phyloP scores from a whole-genome alignment of 805 yeast genomes.

The Clavispora carvajalis region DNA sequence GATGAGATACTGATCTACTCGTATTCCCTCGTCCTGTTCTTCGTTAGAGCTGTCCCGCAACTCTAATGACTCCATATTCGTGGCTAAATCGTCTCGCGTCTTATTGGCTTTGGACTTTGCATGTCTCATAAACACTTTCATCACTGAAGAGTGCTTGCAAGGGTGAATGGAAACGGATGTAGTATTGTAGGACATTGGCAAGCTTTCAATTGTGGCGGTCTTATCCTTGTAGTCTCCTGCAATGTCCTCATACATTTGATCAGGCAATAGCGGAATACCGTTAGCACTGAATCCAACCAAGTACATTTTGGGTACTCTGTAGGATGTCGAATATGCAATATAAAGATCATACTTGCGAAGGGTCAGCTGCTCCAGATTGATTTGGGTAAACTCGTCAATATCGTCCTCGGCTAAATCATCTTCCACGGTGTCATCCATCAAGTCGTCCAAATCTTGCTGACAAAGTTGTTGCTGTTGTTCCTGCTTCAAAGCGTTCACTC shows the following conservation, averaged over 20 bases:
- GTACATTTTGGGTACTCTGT: slow-evolving; percentile 92
- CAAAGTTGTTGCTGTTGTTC: slow-evolving; percentile 1
- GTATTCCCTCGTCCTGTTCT: slow-evolving; percentile 39
- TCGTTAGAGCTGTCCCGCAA: slow-evolving; percentile 33
- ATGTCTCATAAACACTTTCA: slow-evolving; percentile 76
- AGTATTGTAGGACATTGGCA: slow-evolving; percentile 74
- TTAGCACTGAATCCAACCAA: slow-evolving; percentile 78
- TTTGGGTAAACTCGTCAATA: slow-evolving; percentile 29
- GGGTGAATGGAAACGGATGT: slow-evolving; percentile 92
- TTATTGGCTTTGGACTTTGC: slow-evolving; percentile 39
- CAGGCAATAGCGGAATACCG: slow-evolving; percentile 82
- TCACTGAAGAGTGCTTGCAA: slow-evolving; percentile 90
- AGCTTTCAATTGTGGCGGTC: slow-evolving; percentile 91
- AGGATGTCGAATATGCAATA: slow-evolving; percentile 90
- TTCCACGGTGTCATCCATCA: slow-evolving; percentile 39
- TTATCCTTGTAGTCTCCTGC: slow-evolving; percentile 88
- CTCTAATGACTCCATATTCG: slow-evolving; percentile 38
- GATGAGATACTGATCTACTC: slow-evolving; percentile 88
- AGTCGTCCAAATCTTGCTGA: slow-evolving; percentile 39
- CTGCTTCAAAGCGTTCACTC: slow-evolving; percentile 1
- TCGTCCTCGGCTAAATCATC: slow-evolving; percentile 21
- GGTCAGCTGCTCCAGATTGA: slow-evolving; percentile 31
- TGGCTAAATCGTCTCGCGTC: not conserved
- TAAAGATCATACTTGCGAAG: slow-evolving; percentile 76
- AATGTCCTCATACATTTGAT: slow-evolving; percentile 92